Conservation (phyloP, 176 grass and related monocot species). For the Phyllostachys edulis region DNA sequence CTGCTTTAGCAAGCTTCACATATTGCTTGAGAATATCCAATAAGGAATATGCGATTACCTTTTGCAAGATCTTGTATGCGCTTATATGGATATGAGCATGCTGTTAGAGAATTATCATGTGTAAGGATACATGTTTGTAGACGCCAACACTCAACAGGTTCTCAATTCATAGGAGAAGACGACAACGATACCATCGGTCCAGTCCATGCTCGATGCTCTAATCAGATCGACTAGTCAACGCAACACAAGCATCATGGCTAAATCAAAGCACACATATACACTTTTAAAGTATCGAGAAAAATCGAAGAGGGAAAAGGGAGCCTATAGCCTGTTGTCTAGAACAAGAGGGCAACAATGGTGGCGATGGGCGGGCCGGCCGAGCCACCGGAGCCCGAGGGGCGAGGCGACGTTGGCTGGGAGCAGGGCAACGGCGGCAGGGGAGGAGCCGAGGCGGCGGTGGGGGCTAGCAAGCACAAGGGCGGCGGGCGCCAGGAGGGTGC, state of each 20-base stretch:
- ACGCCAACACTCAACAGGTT: slow-evolving; percentile 16
- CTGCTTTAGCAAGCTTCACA: slow-evolving; percentile 28
- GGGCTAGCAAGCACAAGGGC: too few relatives aligned
- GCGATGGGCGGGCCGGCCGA: too few relatives aligned
- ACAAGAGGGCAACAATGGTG: too few relatives aligned
- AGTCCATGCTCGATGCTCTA: slow-evolving; percentile 65
- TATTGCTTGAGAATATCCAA: slow-evolving; percentile 17
- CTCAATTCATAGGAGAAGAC: slow-evolving; percentile 32
- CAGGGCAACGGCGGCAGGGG: too few relatives aligned
- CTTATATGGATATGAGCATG: slow-evolving; percentile 34
- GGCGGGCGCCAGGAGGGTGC: too few relatives aligned
- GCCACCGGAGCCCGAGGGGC: too few relatives aligned
- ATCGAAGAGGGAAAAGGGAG: too few relatives aligned
- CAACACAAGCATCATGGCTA: slow-evolving; percentile 31
- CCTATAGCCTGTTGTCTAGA: too few relatives aligned
- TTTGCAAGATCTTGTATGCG: slow-evolving; percentile 31
- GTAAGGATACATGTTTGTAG: not conserved
- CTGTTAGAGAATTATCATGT: slow-evolving; percentile 27
- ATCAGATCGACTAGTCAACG: slow-evolving; percentile 59
- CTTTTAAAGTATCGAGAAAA: too few relatives aligned
- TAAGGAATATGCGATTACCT: slow-evolving; percentile 40
- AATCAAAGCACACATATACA: too few relatives aligned
- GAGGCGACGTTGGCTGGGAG: too few relatives aligned
- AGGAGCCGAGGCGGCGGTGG: too few relatives aligned
- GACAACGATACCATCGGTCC: slow-evolving; percentile 25